These are phyloP conservation scores for Marchantia polymorpha DNA, from an alignment of 225 moss, liverwort and hornwort genomes.

Conservation along the genomic window DNA sequence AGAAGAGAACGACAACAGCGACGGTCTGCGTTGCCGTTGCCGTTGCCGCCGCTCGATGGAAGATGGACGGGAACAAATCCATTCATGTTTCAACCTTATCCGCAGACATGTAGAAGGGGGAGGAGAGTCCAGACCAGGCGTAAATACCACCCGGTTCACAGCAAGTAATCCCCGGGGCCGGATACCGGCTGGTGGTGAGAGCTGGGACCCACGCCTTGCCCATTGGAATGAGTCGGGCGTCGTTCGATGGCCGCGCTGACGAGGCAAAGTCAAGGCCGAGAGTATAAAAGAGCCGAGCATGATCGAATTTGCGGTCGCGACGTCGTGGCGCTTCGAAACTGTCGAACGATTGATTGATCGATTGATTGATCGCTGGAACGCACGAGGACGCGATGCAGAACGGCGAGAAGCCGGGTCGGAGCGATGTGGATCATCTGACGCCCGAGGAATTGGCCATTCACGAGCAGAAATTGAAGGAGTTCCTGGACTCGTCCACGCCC, in stretches of 20 bases:
- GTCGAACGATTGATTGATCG: background rate
- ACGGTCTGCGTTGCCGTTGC: too few species aligned
- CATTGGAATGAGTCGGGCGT: background rate
- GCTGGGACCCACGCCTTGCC: too few species aligned
- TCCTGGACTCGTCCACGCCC: slow-evolving; percentile 27
- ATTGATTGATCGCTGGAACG: too few species aligned
- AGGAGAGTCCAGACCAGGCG: too few species aligned
- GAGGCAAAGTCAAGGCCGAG: background rate
- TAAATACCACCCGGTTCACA: too few species aligned
- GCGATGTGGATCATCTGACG: slow-evolving; percentile 20
- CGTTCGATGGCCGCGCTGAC: background rate
- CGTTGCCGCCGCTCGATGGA: too few species aligned
- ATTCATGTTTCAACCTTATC: too few species aligned
- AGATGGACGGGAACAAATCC: too few species aligned
- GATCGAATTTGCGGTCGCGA: background rate
- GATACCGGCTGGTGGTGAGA: too few species aligned
- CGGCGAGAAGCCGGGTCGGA: slow-evolving; percentile 18
- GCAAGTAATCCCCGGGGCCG: too few species aligned
- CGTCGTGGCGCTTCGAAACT: background rate
- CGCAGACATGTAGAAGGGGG: too few species aligned
- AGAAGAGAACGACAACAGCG: too few species aligned
- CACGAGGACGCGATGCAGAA: background rate
- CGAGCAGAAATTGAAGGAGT: slow-evolving; percentile 28
- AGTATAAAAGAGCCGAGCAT: background rate
- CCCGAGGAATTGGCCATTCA: slow-evolving; percentile 26